Percentiles rank a stretch among this genome's conserved stretches.
Evolutionary conservation across 1,284 basidiomycete species (phyloP).

Genomic region (Garcileccinum viscosum): DNA sequence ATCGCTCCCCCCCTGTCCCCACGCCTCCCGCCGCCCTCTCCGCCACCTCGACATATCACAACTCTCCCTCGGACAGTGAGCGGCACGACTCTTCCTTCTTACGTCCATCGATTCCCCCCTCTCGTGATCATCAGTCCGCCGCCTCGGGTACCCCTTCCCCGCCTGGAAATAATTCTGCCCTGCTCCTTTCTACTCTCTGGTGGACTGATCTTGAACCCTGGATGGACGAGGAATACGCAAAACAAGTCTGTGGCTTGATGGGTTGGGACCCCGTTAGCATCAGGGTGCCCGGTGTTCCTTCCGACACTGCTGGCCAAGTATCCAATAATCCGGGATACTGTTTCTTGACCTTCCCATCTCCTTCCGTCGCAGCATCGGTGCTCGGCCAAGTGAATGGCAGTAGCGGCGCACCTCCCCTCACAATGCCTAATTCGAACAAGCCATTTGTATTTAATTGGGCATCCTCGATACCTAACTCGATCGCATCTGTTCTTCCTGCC

Average conservation of each 20-base stretch:
- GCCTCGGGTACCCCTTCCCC: slow-evolving; percentile 34
- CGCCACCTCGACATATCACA: slow-evolving; percentile 24
- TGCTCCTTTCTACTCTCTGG: slow-evolving; percentile 66
- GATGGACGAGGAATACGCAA: slow-evolving; percentile 92
- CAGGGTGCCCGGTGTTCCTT: slow-evolving; percentile 70
- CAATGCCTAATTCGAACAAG: slow-evolving; percentile 82
- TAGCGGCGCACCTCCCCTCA: slow-evolving; percentile 51
- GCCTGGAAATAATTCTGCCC: slow-evolving; percentile 35
- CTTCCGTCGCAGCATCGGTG: slow-evolving; percentile 72
- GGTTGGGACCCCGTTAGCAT: slow-evolving; percentile 76
- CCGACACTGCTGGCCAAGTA: slow-evolving; percentile 67
- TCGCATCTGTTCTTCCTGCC: slow-evolving; percentile 46
- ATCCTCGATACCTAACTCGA: slow-evolving; percentile 59
- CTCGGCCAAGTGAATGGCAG: slow-evolving; percentile 69
- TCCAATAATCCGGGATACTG: slow-evolving; percentile 85
- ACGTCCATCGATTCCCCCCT: slow-evolving; percentile 35
- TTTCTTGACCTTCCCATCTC: slow-evolving; percentile 82
- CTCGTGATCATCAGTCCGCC: slow-evolving; percentile 29
- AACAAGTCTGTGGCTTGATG: slow-evolving; percentile 81
- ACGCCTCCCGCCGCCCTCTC: slow-evolving; percentile 22
- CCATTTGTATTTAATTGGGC: slow-evolving; percentile 85
- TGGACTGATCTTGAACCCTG: slow-evolving; percentile 86
- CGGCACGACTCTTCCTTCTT: slow-evolving; percentile 44
- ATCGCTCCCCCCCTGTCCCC: slow-evolving; percentile 36
- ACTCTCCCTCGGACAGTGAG: slow-evolving; percentile 42